Evolutionary conservation across 2,329 filamentous ascomycete species (phyloP), one percentile per base, ranked within the genome.

Genomic region (Pseudocercospora vitis): DNA sequence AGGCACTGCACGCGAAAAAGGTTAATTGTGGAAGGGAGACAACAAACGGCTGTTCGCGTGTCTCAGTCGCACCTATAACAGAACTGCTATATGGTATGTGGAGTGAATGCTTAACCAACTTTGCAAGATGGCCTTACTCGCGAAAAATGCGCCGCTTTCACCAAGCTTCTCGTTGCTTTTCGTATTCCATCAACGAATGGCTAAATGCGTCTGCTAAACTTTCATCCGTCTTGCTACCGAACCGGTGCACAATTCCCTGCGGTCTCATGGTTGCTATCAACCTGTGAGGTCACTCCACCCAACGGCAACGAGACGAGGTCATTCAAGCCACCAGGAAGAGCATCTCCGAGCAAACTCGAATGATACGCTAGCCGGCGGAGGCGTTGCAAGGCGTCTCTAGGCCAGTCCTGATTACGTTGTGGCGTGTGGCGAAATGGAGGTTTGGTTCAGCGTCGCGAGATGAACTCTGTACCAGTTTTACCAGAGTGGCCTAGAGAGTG

Each of bases 341-440:
- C 44, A 47, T 47, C 26, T 47, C 44, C 44, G 44, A 47, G 44
- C 44, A 29, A 47, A 21, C 32, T 31, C 44, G 44, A n/a, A n/a
- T n/a, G n/a, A n/a, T n/a, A n/a, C n/a, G 35, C 35, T 16, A 9
- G 16, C 35, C 9, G 6, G 12, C n/a, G 9, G 14, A 16, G 35
- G 19, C n/a, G 35, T 18, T 9, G 9, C 8, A 18, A 21, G 45
- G 31, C 45, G n/a, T 48, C 16, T 48, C 32, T 16, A 8, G 45
- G 29, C 18, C n/a, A n/a, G 12, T 48, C 29, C 14, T 37, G 45
- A 24, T 35, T 24, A 24, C 37, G 9, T n/a, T 48, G 40, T 28
- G 23, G 23, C 40, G 40, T 28, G 23, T 45, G 40, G 40, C 24
- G 29, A 45, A 45, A n/a, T n/a, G n/a, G n/a, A n/a, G n/a, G n/a